These are phyloP conservation scores for Royoungia palumana DNA, from an alignment of 768 basidiomycete species.

Conservation along the genomic window DNA sequence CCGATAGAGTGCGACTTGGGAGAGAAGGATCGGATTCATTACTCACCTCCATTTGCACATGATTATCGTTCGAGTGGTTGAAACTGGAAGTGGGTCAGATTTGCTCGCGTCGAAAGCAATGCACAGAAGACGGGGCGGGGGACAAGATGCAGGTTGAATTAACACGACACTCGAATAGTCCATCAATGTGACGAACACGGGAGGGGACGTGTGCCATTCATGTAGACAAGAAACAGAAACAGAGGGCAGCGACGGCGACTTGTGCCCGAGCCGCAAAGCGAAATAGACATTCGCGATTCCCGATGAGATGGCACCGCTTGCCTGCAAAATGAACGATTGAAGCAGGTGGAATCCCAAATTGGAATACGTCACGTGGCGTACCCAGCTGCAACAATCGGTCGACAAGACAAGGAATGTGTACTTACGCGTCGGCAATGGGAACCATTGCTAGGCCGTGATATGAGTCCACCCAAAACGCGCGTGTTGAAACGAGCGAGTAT, in stretches of 20 bases:
- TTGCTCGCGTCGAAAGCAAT: conserved; percentile 1
- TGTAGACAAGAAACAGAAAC: conserved; percentile 9
- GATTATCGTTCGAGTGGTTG: conserved; percentile 67
- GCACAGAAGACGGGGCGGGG: neutral
- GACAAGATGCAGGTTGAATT: neutral
- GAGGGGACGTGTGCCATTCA: conserved; percentile 5
- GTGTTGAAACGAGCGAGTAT: conserved; percentile 69
- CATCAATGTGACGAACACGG: neutral
- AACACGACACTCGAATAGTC: neutral
- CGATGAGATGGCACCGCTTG: conserved; percentile 10
- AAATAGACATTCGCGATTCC: conserved; percentile 18
- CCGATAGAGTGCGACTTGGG: conserved; percentile 20
- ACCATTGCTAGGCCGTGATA: conserved; percentile 82
- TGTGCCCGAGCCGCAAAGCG: conserved; percentile 6
- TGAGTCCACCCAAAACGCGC: conserved; percentile 80
- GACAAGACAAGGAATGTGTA: conserved; percentile 12
- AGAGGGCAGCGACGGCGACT: conserved; percentile 21
- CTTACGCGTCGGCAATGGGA: conserved; percentile 80
- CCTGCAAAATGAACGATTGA: conserved; percentile 17
- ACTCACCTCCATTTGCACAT: conserved; percentile 70
- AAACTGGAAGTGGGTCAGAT: conserved; percentile 46
- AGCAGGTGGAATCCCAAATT: conserved; percentile 7
- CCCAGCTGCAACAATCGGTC: conserved; percentile 4
- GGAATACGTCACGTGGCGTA: conserved; percentile 18
- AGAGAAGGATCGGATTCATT: conserved; percentile 14